Evolutionary conservation across 768 basidiomycete species (phyloP).

Genomic region (Lyophyllum semitale): DNA sequence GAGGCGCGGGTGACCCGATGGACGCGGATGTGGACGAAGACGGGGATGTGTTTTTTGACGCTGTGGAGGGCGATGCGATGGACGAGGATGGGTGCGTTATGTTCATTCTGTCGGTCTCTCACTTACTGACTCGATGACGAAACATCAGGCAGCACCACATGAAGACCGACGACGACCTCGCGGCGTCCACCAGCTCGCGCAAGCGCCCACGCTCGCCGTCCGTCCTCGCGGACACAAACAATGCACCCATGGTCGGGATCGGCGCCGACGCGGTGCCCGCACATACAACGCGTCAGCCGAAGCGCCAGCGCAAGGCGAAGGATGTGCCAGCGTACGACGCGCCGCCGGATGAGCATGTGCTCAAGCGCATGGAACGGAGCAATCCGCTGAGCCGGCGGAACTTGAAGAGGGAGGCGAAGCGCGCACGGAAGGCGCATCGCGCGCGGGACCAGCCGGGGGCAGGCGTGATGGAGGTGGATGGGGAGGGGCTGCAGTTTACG

Average conservation of each 20-base stretch:
- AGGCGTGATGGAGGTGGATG: conserved; percentile 49
- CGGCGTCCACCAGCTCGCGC: conserved; percentile 29
- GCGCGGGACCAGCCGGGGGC: conserved; percentile 20
- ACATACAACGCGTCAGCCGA: conserved; percentile 46
- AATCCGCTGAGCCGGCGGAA: conserved; percentile 63
- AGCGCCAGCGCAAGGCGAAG: conserved; percentile 60
- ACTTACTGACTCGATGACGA: too few species aligned
- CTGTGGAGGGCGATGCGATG: conserved; percentile 40
- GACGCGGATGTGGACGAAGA: conserved; percentile 47
- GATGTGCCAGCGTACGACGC: conserved; percentile 56
- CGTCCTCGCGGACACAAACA: conserved; percentile 13
- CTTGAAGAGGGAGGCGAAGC: conserved; percentile 68
- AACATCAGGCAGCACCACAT: conserved; percentile 30
- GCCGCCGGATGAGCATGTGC: conserved; percentile 46
- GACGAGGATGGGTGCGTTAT: conserved; percentile 43
- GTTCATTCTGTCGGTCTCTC: too few species aligned
- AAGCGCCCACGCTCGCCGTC: conserved; percentile 43
- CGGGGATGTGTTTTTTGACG: conserved; percentile 43
- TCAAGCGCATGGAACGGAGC: conserved; percentile 46
- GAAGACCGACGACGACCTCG: conserved; percentile 34
- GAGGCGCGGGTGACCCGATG: conserved; percentile 40
- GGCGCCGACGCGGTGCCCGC: conserved; percentile 16
- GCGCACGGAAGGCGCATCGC: conserved; percentile 53
- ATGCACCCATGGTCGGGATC: conserved; percentile 11
- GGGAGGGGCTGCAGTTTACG: conserved; percentile 45